These are phyloP conservation scores for Clarireedia paspali DNA, from an alignment of 2,329 filamentous ascomycete species.

Conservation along the genomic window DNA sequence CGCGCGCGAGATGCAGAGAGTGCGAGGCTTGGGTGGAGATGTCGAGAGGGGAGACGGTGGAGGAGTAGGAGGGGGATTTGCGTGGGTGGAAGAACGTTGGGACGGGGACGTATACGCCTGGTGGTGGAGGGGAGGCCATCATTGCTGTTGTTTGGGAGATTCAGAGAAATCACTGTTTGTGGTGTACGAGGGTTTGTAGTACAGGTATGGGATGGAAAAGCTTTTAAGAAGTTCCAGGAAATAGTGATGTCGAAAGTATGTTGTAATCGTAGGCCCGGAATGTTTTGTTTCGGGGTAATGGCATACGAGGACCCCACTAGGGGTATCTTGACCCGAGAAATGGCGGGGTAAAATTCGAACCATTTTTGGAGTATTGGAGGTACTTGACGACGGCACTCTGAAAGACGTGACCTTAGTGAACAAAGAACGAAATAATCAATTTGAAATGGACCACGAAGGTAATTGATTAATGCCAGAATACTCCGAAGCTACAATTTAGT, in stretches of 20 bases:
- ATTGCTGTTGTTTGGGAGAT: not conserved
- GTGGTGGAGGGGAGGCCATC: constrained; percentile 26
- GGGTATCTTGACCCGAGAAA: constrained; percentile 5
- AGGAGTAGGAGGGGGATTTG: constrained; percentile 21
- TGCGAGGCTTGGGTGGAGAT: constrained; percentile 43
- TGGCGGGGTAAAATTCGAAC: not conserved
- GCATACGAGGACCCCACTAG: constrained; percentile 6
- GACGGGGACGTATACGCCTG: constrained; percentile 40
- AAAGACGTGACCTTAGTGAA: too few species aligned
- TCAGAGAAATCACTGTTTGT: too few species aligned
- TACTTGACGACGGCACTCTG: not conserved
- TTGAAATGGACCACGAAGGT: not conserved
- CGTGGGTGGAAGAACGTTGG: constrained; percentile 50
- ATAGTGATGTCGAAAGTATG: not conserved
- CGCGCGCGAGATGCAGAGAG: constrained; percentile 50
- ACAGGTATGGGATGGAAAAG: not conserved
- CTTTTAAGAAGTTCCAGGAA: not conserved
- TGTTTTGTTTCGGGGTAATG: constrained; percentile 1
- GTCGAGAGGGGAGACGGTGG: constrained; percentile 36
- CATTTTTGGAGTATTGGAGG: not conserved
- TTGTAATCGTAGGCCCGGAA: not conserved
- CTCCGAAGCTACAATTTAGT: not conserved
- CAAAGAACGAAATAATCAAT: not conserved
- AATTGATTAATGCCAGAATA: not conserved
- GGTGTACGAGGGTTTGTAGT: not conserved